phyloP scores from a whole-genome alignment of 192 early-diverging fungal genomes.

The Phycomyces nitens region DNA sequence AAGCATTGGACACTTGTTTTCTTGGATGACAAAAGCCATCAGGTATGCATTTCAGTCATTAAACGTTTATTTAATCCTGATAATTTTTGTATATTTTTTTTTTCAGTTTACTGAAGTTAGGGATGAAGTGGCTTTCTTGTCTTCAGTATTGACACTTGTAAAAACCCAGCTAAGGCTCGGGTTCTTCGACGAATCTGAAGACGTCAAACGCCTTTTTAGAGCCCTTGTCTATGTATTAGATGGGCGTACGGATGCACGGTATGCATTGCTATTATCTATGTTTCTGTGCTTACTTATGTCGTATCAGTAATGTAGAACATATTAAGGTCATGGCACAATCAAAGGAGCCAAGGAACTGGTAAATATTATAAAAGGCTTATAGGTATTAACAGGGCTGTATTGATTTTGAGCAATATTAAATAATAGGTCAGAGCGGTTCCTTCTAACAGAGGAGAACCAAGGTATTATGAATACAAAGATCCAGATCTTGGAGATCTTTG shows the following conservation, averaged over 20 bases:
- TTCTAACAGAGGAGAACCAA: conserved; percentile 13
- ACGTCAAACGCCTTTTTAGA: conserved; percentile 17
- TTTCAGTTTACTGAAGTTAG: conserved; percentile 2
- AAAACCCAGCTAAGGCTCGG: conserved; percentile 16
- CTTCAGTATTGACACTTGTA: conserved; percentile 16
- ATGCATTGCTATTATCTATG: neutral
- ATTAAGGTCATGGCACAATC: neutral
- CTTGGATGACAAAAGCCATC: conserved; percentile 15
- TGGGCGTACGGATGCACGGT: conserved; percentile 23
- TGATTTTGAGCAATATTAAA: neutral
- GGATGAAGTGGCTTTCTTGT: conserved; percentile 5
- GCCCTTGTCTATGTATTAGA: conserved; percentile 20
- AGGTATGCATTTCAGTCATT: too few species aligned
- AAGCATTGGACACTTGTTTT: conserved; percentile 18
- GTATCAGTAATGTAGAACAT: conserved; percentile 11
- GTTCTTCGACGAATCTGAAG: conserved; percentile 10
- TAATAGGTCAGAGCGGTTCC: conserved; percentile 19
- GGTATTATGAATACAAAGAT: conserved; percentile 23
- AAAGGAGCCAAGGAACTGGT: conserved; percentile 10
- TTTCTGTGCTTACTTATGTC: neutral
- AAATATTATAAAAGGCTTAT: neutral
- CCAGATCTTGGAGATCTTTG: conserved; percentile 19
- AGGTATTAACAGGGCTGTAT: too few species aligned
- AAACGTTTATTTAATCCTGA: too few species aligned
- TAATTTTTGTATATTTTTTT: conserved; percentile 6